Evolutionary conservation across 2,329 filamentous ascomycete species (phyloP).

Genomic region (Aphanoascus verrucosus): DNA sequence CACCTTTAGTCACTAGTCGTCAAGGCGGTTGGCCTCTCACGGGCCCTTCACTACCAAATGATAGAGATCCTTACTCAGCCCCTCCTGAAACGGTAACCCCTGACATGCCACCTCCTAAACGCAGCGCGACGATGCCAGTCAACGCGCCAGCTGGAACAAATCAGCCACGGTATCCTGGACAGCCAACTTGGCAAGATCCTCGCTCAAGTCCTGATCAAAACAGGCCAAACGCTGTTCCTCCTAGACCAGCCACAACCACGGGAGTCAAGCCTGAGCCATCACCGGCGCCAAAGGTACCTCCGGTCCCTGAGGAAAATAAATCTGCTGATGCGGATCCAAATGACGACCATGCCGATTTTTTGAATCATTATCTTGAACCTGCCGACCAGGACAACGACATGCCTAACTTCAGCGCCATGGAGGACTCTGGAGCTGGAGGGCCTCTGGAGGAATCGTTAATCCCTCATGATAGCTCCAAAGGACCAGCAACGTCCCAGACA

Average conservation of each 20-base stretch:
- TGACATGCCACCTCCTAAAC: conserved; percentile 23
- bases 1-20: conserved; percentile 6
- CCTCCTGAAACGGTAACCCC: conserved; percentile 18
- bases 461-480: conserved; percentile 26
- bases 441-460: conserved; percentile 26
- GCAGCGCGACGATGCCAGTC: conserved; percentile 32
- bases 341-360: conserved; percentile 30
- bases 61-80: conserved; percentile 3
- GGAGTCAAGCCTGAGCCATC: conserved; percentile 17
- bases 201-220: conserved; percentile 15
- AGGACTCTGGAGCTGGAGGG: conserved; percentile 24
- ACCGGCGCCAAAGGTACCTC: not conserved
- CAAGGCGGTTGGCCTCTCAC: conserved; percentile 1
- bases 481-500: conserved; percentile 16
- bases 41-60: not conserved
- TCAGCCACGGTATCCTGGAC: conserved; percentile 27
- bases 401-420: conserved; percentile 52
- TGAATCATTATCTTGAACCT: conserved; percentile 44
- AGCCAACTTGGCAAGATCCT: conserved; percentile 27
- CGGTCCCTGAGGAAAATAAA: conserved; percentile 11
- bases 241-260: conserved; percentile 22
- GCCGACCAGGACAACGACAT: conserved; percentile 46
- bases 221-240: conserved; percentile 15
- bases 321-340: not conserved
- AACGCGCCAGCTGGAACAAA: conserved; percentile 14